Evolutionary conservation across 768 basidiomycete genomes (phyloP).

Genomic region (Ramaria sp.): DNA sequence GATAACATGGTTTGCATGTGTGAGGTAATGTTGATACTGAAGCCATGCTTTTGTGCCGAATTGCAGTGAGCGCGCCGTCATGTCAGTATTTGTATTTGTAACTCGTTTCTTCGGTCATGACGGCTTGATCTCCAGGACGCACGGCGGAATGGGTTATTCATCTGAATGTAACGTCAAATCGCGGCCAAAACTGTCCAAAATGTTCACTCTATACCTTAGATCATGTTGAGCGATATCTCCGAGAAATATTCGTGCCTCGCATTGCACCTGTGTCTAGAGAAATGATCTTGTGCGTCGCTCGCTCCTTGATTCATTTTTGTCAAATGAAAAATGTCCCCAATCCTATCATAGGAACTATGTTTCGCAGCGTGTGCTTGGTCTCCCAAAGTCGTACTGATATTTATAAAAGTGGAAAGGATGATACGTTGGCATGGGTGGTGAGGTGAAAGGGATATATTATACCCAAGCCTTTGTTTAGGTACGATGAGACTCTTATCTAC

Average conservation of each 20-base stretch:
- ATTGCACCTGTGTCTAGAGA: conserved; percentile 11
- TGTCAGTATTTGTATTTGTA: neutral
- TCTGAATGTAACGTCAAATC: conserved; percentile 8
- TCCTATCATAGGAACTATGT: conserved; percentile 1
- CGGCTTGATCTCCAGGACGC: conserved; percentile 4
- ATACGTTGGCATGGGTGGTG: no score
- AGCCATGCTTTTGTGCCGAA: neutral
- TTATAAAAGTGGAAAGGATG: no score
- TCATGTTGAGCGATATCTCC: conserved; percentile 9
- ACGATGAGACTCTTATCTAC: no score
- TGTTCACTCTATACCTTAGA: neutral
- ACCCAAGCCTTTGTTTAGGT: no score
- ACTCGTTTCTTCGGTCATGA: neutral
- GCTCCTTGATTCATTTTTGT: neutral
- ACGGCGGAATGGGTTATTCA: conserved; percentile 14
- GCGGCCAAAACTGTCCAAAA: neutral
- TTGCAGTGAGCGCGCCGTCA: conserved; percentile 5
- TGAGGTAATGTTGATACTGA: neutral
- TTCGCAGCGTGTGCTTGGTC: conserved; percentile 3
- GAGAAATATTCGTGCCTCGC: conserved; percentile 11
- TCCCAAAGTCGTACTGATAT: neutral
- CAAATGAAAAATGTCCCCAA: no score
- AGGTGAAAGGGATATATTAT: no score
- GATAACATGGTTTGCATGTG: neutral
- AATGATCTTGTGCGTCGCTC: conserved; percentile 9